Evolutionary conservation across 768 basidiomycete genomes (phyloP), one percentile per base, ranked within the genome.

Genomic region (Rhizopogon vulgaris): DNA sequence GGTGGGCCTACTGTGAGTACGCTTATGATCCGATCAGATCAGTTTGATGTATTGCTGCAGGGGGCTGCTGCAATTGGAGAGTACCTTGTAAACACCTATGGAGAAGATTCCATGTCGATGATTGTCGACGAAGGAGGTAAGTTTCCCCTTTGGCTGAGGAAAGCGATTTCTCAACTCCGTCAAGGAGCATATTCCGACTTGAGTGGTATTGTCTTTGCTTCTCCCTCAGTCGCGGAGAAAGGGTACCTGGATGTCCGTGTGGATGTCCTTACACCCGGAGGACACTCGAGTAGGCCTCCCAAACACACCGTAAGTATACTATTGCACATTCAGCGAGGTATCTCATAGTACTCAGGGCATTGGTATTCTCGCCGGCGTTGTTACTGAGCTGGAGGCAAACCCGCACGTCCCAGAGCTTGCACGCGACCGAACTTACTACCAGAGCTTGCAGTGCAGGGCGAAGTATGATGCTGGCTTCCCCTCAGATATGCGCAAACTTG

Each of bases 41-140:
- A 22, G 6, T 18, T 43, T 46, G 17, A 55, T 27, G 4, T 14
- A 3, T 17, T 27, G 11, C 32, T 22, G 4, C 51, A 78, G 73
- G 78, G 78, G 6, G 79, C 81, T 0, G 49, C 54, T 0, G 52
- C 60, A 2, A 69, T 83, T n/a, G 69, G 69, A 0, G 30, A 62
- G 5, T 63, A 70, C 38, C 65, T 84, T n/a, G 58, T 71, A 3
- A 52, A 69, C 9, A 68, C 64, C 0, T 79, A 77, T 57, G 82
- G 80, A n/a, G 51, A 64, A n/a, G 58, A 81, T 58, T 69, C 74
- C 6, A 69, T 84, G 47, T 66, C 78, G 1, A 66, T 84, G 59
- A 60, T 83, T n/a, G 71, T 84, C 10, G 84, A 84, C 52, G 83
- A 84, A 68, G 80, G 80, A 6, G 77, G 78, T 69, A 59, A 52